Conservation (phyloP, 495 filamentous ascomycete genomes). For the Oleoguttula mirabilis region DNA sequence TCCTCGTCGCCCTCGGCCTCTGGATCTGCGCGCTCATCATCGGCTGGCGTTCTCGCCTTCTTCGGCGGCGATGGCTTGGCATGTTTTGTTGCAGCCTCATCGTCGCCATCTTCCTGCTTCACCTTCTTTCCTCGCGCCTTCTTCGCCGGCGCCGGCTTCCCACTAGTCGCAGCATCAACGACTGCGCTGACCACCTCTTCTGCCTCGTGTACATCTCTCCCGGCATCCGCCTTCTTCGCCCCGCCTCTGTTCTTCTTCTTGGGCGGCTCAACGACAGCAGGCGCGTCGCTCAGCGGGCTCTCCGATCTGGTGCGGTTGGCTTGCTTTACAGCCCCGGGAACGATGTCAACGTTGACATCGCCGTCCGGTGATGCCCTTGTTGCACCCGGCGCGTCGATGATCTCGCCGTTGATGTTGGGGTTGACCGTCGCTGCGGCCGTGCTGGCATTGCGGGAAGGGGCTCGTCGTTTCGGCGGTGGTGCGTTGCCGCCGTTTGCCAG, state of each 20-base stretch:
- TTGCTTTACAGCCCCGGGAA: slow-evolving; percentile 21
- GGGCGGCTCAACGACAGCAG: slow-evolving; percentile 15
- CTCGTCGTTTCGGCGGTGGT: slow-evolving; percentile 6
- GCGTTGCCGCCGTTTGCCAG: slow-evolving; percentile 7
- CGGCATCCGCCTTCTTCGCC: slow-evolving; percentile 2
- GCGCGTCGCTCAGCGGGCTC: slow-evolving; percentile 23
- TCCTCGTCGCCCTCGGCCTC: slow-evolving; percentile 33
- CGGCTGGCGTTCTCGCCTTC: slow-evolving; percentile 19
- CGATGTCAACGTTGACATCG: slow-evolving; percentile 28
- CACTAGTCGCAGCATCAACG: slow-evolving; percentile 3
- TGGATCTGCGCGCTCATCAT: slow-evolving; percentile 21
- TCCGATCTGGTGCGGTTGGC: slow-evolving; percentile 8
- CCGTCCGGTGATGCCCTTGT: slow-evolving; percentile 34
- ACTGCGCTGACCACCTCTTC: slow-evolving; percentile 5
- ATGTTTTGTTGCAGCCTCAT: slow-evolving; percentile 24
- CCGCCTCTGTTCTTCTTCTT: slow-evolving; percentile 15
- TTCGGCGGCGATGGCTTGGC: slow-evolving; percentile 23
- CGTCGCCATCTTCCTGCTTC: slow-evolving; percentile 17
- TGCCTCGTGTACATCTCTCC: not conserved
- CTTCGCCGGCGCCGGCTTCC: not conserved
- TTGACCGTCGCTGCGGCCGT: slow-evolving; percentile 17
- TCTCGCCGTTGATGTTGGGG: slow-evolving; percentile 32
- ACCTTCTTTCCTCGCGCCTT: slow-evolving; percentile 10
- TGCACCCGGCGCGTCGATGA: slow-evolving; percentile 34
- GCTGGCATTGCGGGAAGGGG: slow-evolving; percentile 3